phyloP scores from a whole-genome alignment of 805 yeast genomes.

The Candida peoriensis region DNA sequence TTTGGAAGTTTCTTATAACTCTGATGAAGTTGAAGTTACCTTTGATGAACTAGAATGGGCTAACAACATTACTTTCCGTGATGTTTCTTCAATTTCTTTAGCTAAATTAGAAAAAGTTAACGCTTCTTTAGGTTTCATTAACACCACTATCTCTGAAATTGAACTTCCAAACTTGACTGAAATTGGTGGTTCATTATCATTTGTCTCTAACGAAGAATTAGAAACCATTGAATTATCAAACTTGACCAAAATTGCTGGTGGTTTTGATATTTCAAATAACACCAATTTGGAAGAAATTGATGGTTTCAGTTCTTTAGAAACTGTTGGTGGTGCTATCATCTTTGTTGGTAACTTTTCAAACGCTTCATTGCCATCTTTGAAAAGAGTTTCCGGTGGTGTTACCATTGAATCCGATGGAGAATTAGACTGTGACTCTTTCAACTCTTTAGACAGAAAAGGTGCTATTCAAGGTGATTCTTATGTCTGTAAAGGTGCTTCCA shows the following conservation, averaged over 20 bases:
- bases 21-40: slow-evolving; percentile 63
- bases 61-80: slow-evolving; percentile 81
- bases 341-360: slow-evolving; percentile 75
- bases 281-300: slow-evolving; percentile 55
- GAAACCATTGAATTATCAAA: slow-evolving; percentile 61
- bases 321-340: slow-evolving; percentile 85
- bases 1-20: slow-evolving; percentile 80
- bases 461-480: slow-evolving; percentile 88
- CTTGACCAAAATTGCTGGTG: slow-evolving; percentile 83
- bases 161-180: slow-evolving; percentile 48
- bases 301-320: slow-evolving; percentile 68
- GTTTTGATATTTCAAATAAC: slow-evolving; percentile 87
- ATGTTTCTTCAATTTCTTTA: slow-evolving; percentile 68
- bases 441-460: slow-evolving; percentile 67
- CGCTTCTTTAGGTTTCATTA: slow-evolving; percentile 76
- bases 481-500: slow-evolving; percentile 62
- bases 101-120: slow-evolving; percentile 65
- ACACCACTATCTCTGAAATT: slow-evolving; percentile 58
- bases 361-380: slow-evolving; percentile 70
- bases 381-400: slow-evolving; percentile 90
- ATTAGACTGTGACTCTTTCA: slow-evolving; percentile 77
- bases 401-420: slow-evolving; percentile 69
- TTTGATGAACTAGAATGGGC: slow-evolving; percentile 78
- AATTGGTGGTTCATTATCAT: slow-evolving; percentile 78
- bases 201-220: slow-evolving; percentile 70